Evolutionary conservation across 208 protist species (phyloP), one percentile per base, ranked within the genome.

Genomic region (Naegleria gruberi): DNA sequence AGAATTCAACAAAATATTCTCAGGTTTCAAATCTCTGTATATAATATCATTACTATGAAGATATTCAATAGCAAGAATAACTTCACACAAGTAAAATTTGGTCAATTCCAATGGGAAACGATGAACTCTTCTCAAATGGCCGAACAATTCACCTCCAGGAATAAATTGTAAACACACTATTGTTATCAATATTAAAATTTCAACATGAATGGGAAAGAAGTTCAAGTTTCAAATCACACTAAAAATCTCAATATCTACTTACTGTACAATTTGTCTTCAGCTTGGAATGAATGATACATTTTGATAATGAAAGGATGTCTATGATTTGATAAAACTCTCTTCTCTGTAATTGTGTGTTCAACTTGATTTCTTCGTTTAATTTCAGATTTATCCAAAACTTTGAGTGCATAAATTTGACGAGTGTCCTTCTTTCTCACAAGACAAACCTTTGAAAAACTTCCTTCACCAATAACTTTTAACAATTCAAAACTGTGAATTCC

Each of bases 381-480:
- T 37, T 77, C 51, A 17, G 0, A 37, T 45, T 89, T 89, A n/a
- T 77, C 40, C 26, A 89, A 77, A 26, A 44, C 46, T 81, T 96
- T 96, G 93, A 96, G 95, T 40, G 94, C 94, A 46, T 90, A 96
- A 10, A 94, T 91, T 55, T 93, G 85, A n/a, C 84, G 37, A 40
- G 47, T 90, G 23, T 90, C 85, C 42, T 92, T 91, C 46, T 93
- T 89, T 37, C 92, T 91, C 42, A 98, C 97, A 89, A 98, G 96
- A 42, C 97, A 94, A 34, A 99, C 97, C 55, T 97, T 96, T 30
- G 96, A 96, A 91, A 99, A 98, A 57, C 96, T 97, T 42, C 97
- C 97, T 44, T 94, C 93, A 26, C 97, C 97, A 34, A 99, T 91
- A 6, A 97, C 92, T 0, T 95, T 97, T 37, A 98, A 89, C 4